Base-by-base conservation (phyloP, 148 eudicot genomes). In the Rhododendron kiyosumense region DNA sequence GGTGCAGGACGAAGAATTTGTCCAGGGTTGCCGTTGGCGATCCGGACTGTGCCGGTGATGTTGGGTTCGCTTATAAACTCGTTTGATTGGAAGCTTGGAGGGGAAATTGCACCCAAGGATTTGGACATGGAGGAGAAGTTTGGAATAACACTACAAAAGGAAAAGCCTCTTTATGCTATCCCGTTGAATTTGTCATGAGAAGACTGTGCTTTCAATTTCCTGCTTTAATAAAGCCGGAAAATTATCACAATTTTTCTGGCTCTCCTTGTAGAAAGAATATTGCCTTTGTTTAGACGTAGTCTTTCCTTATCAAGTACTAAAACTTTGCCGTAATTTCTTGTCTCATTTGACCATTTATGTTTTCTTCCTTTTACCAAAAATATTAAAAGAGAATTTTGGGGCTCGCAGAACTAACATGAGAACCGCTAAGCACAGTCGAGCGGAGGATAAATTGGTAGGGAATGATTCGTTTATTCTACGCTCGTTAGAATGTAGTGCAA, bases 91-190 rank as follows among this genome's bases (percentile, higher is more conserved):
- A 67, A 83, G 59, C 78, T 84, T 18, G 85, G 51, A 2, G 85
- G 85, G 22, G 85, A 63, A 13, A 73, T 48, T 73, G 32, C 79
- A 63, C 32, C 85, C 22, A 34, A 84, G 67, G 79, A 73, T 17
- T 49, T 84, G 85, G 85, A 84, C 67, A 84, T 84, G 46, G 67
- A 84, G 46, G 79, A 84, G 46, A 84, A 73, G 65, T 84, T 84
- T 73, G 85, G 85, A 26, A 84, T 73, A 78, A 32, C 85, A 3
- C 54, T 84, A 6, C 79, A 49, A 26, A 84, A 84, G 79, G 85
- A 78, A 48, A 78, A 84, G 48, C 80, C 85, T 49, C 80, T 84
- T 2, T 67, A 54, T 18, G 85, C 79, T 69, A 15, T 84, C 28
- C 85, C 85, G 4, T 48, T 71, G 61, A 77, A 10, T 14, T 28